Evolutionary conservation across 106 monocot genomes (phyloP).

Genomic region (Ottelia alismoides): DNA sequence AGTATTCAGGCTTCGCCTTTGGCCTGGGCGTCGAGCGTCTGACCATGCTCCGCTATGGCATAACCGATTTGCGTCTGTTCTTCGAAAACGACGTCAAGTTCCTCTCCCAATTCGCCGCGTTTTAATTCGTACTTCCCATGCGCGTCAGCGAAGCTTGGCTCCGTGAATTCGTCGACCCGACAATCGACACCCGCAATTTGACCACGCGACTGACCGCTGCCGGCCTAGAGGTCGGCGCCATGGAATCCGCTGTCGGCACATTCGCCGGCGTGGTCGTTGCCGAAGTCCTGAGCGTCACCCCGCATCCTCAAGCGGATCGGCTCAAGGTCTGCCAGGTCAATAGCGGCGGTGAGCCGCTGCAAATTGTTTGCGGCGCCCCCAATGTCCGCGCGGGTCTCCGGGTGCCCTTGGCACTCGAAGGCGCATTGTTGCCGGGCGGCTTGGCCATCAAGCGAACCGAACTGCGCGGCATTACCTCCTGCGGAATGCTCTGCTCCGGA

Average conservation of each 20-base stretch:
- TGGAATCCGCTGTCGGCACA: background rate
- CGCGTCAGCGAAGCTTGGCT: background rate
- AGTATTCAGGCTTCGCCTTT: background rate
- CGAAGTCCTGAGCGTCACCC: background rate
- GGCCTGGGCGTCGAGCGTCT: background rate
- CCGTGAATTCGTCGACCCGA: background rate
- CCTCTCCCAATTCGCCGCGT: background rate
- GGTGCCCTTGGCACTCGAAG: background rate
- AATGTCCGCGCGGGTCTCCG: background rate
- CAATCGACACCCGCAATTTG: background rate
- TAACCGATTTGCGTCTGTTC: background rate
- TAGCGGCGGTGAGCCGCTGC: no score
- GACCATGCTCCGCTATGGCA: background rate
- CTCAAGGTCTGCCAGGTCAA: background rate
- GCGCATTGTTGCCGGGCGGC: no score
- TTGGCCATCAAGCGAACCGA: no score
- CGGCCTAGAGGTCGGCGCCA: background rate
- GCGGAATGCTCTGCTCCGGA: no score
- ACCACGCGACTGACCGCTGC: background rate
- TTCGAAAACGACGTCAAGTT: background rate
- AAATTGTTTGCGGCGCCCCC: background rate
- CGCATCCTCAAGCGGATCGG: background rate
- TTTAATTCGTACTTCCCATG: no score
- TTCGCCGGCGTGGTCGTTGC: background rate
- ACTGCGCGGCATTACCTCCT: no score